Percentiles rank a stretch among this genome's conserved stretches.
Evolutionary conservation across 139 green algal genomes (phyloP).

Genomic region (Volvox africanus): DNA sequence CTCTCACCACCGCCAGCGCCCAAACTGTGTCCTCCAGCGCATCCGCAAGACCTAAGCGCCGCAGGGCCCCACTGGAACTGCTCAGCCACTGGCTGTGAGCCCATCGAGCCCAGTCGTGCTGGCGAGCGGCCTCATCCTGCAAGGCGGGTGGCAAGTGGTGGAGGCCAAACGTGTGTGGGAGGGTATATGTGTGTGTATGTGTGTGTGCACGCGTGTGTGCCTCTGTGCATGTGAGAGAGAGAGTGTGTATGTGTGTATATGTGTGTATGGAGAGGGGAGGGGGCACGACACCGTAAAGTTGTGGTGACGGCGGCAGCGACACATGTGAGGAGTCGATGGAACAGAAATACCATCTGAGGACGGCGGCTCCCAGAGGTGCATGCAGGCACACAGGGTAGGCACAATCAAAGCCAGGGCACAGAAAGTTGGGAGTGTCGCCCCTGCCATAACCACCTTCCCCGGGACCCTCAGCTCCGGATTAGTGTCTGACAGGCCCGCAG

Average conservation of each 20-base stretch:
- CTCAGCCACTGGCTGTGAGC: conserved; percentile 26
- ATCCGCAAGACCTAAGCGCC: conserved; percentile 36
- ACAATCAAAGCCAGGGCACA: too few species aligned
- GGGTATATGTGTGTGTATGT: neutral
- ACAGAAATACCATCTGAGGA: too few species aligned
- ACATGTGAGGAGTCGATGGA: too few species aligned
- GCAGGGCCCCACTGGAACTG: conserved; percentile 34
- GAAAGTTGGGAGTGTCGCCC: too few species aligned
- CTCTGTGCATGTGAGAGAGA: neutral
- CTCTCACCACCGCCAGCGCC: conserved; percentile 21
- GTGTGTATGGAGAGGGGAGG: too few species aligned
- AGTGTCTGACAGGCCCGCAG: too few species aligned
- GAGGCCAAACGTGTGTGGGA: neutral
- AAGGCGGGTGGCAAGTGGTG: neutral
- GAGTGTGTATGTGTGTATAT: neutral
- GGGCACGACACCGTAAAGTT: too few species aligned
- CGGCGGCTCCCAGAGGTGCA: too few species aligned
- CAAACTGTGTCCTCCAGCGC: neutral
- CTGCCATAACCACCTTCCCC: too few species aligned
- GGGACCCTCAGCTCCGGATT: too few species aligned
- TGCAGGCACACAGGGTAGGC: too few species aligned
- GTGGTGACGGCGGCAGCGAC: too few species aligned
- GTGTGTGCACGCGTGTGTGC: neutral
- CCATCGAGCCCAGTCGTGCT: conserved; percentile 50
- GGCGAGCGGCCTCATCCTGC: conserved; percentile 28